phyloP scores from a whole-genome alignment of 441 rosid species.

The Monsonia emarginata region DNA sequence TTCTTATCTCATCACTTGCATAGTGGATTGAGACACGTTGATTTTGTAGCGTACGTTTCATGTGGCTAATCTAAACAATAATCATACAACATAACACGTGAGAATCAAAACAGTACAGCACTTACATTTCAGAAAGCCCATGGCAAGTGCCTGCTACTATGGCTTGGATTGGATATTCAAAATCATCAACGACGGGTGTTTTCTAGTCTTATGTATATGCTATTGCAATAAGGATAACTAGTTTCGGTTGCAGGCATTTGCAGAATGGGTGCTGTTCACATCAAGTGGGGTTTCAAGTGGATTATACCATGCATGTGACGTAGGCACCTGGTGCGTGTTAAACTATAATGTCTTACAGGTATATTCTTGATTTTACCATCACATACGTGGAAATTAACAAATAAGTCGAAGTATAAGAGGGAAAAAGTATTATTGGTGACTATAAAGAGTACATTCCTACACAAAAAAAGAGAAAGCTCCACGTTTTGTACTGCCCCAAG shows the following conservation, averaged over 20 bases:
- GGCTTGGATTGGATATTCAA: too few species aligned
- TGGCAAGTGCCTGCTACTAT: too few species aligned
- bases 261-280: constrained; percentile 95
- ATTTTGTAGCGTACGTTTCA: neutral
- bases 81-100: neutral
- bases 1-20: constrained; percentile 3
- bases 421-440: neutral
- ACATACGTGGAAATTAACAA: neutral
- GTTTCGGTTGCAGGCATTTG: constrained; percentile 52
- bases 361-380: constrained; percentile 13
- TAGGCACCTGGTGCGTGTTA: constrained; percentile 83
- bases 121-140: neutral
- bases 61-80: neutral
- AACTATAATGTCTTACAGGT: constrained; percentile 77
- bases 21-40: neutral
- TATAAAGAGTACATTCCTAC: neutral
- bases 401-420: neutral
- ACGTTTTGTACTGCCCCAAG: neutral
- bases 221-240: constrained; percentile 7
- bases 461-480: neutral
- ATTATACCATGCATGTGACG: constrained; percentile 91
- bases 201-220: neutral
- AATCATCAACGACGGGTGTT: neutral
- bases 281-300: constrained; percentile 87
- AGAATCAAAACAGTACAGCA: neutral